A percentile compares a stretch with the other conserved stretches of the same genome.
Conservation (phyloP, 2,329 filamentous ascomycete genomes). For the Arthrobotrys musiformis region DNA sequence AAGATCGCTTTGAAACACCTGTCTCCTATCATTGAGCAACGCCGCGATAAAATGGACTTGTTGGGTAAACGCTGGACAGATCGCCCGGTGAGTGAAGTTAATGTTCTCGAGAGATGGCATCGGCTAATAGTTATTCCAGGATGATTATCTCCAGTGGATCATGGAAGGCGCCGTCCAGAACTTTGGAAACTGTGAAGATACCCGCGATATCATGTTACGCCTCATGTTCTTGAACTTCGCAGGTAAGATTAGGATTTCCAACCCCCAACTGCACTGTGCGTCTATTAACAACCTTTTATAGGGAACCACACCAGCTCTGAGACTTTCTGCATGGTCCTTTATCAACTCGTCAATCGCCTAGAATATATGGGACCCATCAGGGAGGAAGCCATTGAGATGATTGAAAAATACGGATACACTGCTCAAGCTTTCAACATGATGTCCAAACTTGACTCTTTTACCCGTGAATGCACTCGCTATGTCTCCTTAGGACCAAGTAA, state of each 20-base stretch:
- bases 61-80: conserved; percentile 45
- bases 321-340: conserved; percentile 47
- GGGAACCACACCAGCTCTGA: conserved; percentile 50
- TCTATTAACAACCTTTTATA: conserved; percentile 1
- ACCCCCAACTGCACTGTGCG: neutral
- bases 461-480: conserved; percentile 45
- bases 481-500: conserved; percentile 53
- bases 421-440: conserved; percentile 52
- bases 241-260: conserved; percentile 1
- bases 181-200: conserved; percentile 39
- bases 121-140: conserved; percentile 9
- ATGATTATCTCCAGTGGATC: conserved; percentile 55
- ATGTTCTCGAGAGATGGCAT: neutral
- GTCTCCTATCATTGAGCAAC: conserved; percentile 33
- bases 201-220: conserved; percentile 52
- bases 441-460: conserved; percentile 54
- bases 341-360: conserved; percentile 45
- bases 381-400: conserved; percentile 50
- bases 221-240: conserved; percentile 55
- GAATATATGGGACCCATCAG: conserved; percentile 43
- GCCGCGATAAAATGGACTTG: conserved; percentile 50
- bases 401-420: conserved; percentile 49
- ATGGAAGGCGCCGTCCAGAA: conserved; percentile 47
- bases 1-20: conserved; percentile 41
- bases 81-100: conserved; percentile 30